A percentile compares a stretch with the other conserved stretches of the same genome.
phyloP scores from a whole-genome alignment of 345 rosid species.

The Abelmoschus esculentus region DNA sequence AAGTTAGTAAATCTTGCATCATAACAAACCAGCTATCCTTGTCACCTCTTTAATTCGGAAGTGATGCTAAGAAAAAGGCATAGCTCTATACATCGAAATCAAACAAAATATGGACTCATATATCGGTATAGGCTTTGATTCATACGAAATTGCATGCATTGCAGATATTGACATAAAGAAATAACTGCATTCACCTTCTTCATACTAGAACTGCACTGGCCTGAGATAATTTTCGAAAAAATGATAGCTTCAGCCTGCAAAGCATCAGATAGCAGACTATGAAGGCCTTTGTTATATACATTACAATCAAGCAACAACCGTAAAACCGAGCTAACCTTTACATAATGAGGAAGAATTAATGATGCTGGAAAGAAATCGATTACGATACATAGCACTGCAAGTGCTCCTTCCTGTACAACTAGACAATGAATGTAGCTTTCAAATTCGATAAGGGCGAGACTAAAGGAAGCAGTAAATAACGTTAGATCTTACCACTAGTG shows the following conservation, averaged over 20 bases:
- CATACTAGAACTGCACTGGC: slow-evolving; percentile 5
- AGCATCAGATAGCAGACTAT: background rate
- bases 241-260: slow-evolving; percentile 10
- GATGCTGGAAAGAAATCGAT: slow-evolving; percentile 5
- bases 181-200: slow-evolving; percentile 1
- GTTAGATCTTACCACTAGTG: background rate
- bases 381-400: background rate
- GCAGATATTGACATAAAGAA: background rate
- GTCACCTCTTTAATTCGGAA: slow-evolving; percentile 12
- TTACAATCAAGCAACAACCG: background rate
- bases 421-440: background rate
- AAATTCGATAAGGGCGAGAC: background rate
- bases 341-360: slow-evolving; percentile 9
- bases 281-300: background rate
- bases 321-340: background rate
- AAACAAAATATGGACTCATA: background rate
- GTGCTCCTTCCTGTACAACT: slow-evolving; percentile 3
- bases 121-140: background rate
- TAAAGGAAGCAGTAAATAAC: background rate
- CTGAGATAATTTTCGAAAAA: background rate
- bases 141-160: background rate
- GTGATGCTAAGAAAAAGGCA: slow-evolving; percentile 5
- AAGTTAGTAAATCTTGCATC: slow-evolving; percentile 8
- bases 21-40: slow-evolving; percentile 10
- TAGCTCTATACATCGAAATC: background rate